These are phyloP conservation scores for Hibiscus syriacus DNA, from an alignment of 345 rosid species.

Conservation along the genomic window DNA sequence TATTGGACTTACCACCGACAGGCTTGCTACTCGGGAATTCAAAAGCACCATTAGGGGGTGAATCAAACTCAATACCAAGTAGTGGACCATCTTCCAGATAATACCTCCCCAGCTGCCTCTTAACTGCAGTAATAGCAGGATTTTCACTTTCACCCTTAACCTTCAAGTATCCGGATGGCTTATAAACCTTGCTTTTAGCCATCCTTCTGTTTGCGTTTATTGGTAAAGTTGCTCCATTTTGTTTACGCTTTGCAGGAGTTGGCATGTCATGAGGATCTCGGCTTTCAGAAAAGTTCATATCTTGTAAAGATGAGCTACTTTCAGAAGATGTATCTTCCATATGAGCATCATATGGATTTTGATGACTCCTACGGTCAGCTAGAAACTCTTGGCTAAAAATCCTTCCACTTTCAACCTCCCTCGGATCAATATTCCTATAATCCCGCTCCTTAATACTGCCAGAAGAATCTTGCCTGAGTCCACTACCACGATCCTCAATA, in stretches of 20 bases:
- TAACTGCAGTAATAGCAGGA: slow-evolving; percentile 71
- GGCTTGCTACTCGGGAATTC: slow-evolving; percentile 46
- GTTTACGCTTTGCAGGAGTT: slow-evolving; percentile 15
- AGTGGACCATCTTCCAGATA: slow-evolving; percentile 79
- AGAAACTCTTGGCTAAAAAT: slow-evolving; percentile 37
- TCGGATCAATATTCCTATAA: slow-evolving; percentile 45
- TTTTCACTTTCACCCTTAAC: slow-evolving; percentile 65
- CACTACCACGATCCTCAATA: slow-evolving; percentile 80
- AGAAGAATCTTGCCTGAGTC: slow-evolving; percentile 82
- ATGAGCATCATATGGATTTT: slow-evolving; percentile 30
- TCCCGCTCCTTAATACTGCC: slow-evolving; percentile 89
- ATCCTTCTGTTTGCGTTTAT: slow-evolving; percentile 25
- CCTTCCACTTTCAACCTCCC: slow-evolving; percentile 83
- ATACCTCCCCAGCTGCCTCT: slow-evolving; percentile 73
- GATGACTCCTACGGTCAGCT: slow-evolving; percentile 28
- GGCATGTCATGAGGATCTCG: slow-evolving; percentile 28
- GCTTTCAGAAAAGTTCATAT: slow-evolving; percentile 35
- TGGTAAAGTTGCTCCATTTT: slow-evolving; percentile 24
- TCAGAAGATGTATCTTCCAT: slow-evolving; percentile 72
- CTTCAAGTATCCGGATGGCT: slow-evolving; percentile 43
- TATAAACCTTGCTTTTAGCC: slow-evolving; percentile 8
- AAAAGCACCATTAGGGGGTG: slow-evolving; percentile 85
- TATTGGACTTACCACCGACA: slow-evolving; percentile 40
- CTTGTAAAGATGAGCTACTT: slow-evolving; percentile 58
- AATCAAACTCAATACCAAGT: slow-evolving; percentile 63